Base-by-base conservation (phyloP, 2,329 filamentous ascomycete genomes). In the Stylonectria norvegica region DNA sequence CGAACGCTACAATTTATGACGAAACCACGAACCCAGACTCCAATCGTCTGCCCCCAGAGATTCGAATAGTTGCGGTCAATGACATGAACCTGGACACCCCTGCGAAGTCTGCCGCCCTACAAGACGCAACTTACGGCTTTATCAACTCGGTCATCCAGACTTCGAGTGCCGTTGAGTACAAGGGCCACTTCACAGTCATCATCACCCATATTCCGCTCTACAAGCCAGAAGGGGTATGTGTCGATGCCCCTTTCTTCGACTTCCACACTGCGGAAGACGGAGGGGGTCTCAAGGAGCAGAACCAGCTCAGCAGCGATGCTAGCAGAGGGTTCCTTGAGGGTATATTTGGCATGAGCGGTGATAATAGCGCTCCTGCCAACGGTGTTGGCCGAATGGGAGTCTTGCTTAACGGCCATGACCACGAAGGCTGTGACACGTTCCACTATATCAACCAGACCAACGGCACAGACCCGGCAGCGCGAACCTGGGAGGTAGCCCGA, bases 31-130 rank as follows among this genome's bases (percentile, higher is more conserved):
- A 76, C 38, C 67, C 69, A 2, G 60, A 65, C 2, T 75, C 73
- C 5, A 63, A 66, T 32, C 73, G 69, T 25, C 58, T 81, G 0
- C 49, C 66, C 0, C 85, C 89, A 2, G 83, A 88, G 47, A 70
- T 98, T 32, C 85, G 91, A 50, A 72, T 98, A 41, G 71, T 97
- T 20, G 79, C 94, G 23, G 74, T 98, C 49, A 98, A 98, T 65
- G 84, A 88, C 40, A 89, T 98, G 78, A 94, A 95, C 56, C 79
- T 98, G 25, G 93, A 98, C 63, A 86, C 82, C 0, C 93, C 93
- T 0, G 88, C 85, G 4, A 71, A 79, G 27, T 77, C 79, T 14
- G 56, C 69, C 4, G 70, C 76, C 3, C 73, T 95, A 3, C 89
- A 95, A 60, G 74, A 82, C 44, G 71, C 83, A 35, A 93, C 87